These are phyloP conservation scores for Saxispiralis lemnorum DNA, from an alignment of 495 filamentous ascomycete species.

Conservation along the genomic window DNA sequence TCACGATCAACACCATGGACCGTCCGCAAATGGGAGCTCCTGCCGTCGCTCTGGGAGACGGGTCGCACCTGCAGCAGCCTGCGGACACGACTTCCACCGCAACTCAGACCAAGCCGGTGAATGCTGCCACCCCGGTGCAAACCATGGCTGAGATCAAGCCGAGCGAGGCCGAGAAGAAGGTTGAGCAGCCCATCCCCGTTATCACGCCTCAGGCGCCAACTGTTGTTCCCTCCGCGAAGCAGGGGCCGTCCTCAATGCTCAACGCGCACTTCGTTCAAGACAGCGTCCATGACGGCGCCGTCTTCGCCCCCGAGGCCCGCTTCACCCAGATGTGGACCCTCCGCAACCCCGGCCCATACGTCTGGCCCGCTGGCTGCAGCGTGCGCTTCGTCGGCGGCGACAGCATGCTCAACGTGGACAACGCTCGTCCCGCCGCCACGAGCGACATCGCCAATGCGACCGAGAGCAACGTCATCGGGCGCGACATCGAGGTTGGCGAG, in stretches of 20 bases:
- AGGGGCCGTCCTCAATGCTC: slow-evolving; percentile 24
- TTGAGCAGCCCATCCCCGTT: slow-evolving; percentile 14
- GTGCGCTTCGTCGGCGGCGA: slow-evolving; percentile 88
- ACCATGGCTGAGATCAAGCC: slow-evolving; percentile 58
- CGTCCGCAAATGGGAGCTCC: slow-evolving; percentile 43
- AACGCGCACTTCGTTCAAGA: slow-evolving; percentile 67
- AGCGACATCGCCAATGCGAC: slow-evolving; percentile 52
- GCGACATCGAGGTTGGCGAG: slow-evolving; percentile 52
- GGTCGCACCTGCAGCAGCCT: slow-evolving; percentile 35
- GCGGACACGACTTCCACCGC: slow-evolving; percentile 26
- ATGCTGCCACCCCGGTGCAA: slow-evolving; percentile 46
- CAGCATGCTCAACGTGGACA: slow-evolving; percentile 78
- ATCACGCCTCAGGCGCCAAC: slow-evolving; percentile 5
- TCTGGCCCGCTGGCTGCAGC: slow-evolving; percentile 79
- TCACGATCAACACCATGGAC: slow-evolving; percentile 68
- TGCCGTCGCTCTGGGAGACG: slow-evolving; percentile 41
- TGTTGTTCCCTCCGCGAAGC: background rate
- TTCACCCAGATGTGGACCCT: slow-evolving; percentile 91
- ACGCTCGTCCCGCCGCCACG: slow-evolving; percentile 54
- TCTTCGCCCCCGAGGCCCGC: slow-evolving; percentile 42
- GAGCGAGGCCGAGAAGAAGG: slow-evolving; percentile 26
- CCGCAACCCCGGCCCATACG: slow-evolving; percentile 55
- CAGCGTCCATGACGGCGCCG: slow-evolving; percentile 58
- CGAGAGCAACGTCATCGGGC: slow-evolving; percentile 60
- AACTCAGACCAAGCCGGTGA: slow-evolving; percentile 32